Evolutionary conservation across 2,329 filamentous ascomycete species (phyloP).

Genomic region (Lachnellula cervina): DNA sequence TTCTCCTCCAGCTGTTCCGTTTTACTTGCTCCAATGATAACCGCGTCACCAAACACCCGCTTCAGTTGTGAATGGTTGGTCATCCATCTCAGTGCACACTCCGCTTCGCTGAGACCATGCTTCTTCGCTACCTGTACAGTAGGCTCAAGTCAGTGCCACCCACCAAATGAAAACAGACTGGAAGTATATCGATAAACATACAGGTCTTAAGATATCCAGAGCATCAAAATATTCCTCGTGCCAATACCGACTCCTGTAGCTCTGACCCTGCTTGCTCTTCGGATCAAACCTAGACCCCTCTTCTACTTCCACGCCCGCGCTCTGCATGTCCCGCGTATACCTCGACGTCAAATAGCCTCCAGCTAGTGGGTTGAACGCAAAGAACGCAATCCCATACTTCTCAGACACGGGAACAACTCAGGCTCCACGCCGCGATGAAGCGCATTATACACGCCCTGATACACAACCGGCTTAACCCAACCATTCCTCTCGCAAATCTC

Average conservation of each 20-base stretch:
- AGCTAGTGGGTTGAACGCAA: conserved; percentile 54
- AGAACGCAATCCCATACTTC: conserved; percentile 54
- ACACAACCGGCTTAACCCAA: conserved; percentile 31
- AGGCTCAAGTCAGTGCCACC: neutral
- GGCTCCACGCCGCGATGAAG: conserved; percentile 49
- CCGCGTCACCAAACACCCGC: conserved; percentile 49
- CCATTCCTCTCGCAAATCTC: conserved; percentile 26
- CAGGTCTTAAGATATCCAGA: conserved; percentile 56
- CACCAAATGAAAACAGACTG: neutral
- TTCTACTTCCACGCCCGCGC: conserved; percentile 31
- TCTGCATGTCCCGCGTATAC: conserved; percentile 40
- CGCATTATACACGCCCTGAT: conserved; percentile 28
- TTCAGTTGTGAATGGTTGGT: conserved; percentile 63
- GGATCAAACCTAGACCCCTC: conserved; percentile 26
- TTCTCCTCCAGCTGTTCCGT: conserved; percentile 54
- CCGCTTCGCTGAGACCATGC: conserved; percentile 63
- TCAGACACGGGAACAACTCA: conserved; percentile 52
- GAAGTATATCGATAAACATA: neutral
- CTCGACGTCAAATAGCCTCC: conserved; percentile 40
- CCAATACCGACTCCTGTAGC: conserved; percentile 55
- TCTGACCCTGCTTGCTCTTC: conserved; percentile 43
- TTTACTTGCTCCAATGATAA: conserved; percentile 56
- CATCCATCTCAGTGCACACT: conserved; percentile 70
- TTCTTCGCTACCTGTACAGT: conserved; percentile 51
- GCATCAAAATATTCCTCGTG: conserved; percentile 59